Evolutionary conservation across 2,329 filamentous ascomycete genomes (phyloP), one percentile per base, ranked within the genome.

Genomic region (Arthrobotrys iridis): DNA sequence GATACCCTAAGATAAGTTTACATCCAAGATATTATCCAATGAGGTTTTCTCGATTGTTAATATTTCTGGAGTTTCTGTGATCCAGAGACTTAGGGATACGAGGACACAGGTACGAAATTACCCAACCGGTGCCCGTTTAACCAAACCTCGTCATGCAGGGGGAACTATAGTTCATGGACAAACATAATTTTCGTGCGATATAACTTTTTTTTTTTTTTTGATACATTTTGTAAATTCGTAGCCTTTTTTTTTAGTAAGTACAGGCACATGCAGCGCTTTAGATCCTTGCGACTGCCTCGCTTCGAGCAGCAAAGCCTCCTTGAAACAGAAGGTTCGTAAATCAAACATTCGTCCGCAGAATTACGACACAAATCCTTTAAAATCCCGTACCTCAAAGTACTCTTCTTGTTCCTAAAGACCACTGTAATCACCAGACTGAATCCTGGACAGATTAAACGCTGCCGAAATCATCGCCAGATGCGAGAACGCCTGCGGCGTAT

Each of bases 401-500:
- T 5, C 10, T 40, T 24, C 28, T n/a, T n/a, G n/a, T n/a, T 30
- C 18, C 33, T 59, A 71, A 48, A 63, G 41, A 13, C 30, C 65
- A 26, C 41, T 46, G n/a, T 28, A 60, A 8, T 62, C 33, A 10
- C 72, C 72, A 41, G 62, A 26, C 65, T 63, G 63, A 26, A 79
- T 78, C 67, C 88, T 86, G 79, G 90, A 88, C 60, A 93, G 82
- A 81, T 93, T 93, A 81, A 93, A 92, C 0, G 90, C 91, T 0
- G 91, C 91, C 80, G 89, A 92, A 79, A 93, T 88, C 79, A 92
- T 85, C 1, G 90, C 90, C 75, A 93, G 82, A 80, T 93, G 90
- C 78, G 89, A 91, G 78, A 93, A 93, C 0, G 91, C 91, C 82
- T 93, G 91, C 0, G 91, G 91, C 13, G 90, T 93, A 80, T 93